Base-by-base conservation (phyloP, 257 asterid species). In the Gentiana dahurica region DNA sequence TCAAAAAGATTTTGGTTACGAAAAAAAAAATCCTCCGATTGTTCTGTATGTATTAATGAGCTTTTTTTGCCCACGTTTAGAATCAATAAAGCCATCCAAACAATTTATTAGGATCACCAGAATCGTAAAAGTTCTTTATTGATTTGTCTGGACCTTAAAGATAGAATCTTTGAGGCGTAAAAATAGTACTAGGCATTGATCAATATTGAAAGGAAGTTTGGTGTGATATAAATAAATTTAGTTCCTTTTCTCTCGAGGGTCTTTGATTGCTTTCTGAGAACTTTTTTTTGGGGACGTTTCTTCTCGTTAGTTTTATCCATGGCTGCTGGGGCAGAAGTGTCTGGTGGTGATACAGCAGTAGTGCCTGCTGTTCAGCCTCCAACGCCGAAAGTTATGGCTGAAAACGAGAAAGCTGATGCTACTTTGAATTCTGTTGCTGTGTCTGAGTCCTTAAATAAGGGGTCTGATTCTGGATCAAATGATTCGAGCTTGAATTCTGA, bases 261-360 rank as follows among this genome's bases (percentile, higher is more conserved):
- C 12, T 57, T 44, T 37, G 36, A 64, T 50, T 61, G 54, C 62
- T 46, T 65, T 55, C 36, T 51, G 13, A 63, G 49, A 24, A 24
- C 24, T 24, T 54, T 15, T 45, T 69, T 41, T 55, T 55, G 39
- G 43, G 36, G 52, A 9, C 32, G 24, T 10, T 9, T 51, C 24
- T 11, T 36, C 15, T 53, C 24, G 63, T 67, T 51, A 51, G 36
- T 51, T 65, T 66, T 73, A 72, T 75, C 76, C 69, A 86, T 89
- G 97, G 95, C 92, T 65, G 94, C 86, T 66, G 97, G 82, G 68
- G 79, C 94, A 60, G 94, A 85, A 75, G 83, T 77, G 64, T 73
- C 73, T 67, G 90, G 78, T 77, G 94, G 81, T 71, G 73, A 81
- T 59, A 74, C 80, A 63, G 83, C 68, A 69, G 65, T 74, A 73